Conservation (phyloP, 169 alveolate species). For the Ichthyophthirius multifiliis region DNA sequence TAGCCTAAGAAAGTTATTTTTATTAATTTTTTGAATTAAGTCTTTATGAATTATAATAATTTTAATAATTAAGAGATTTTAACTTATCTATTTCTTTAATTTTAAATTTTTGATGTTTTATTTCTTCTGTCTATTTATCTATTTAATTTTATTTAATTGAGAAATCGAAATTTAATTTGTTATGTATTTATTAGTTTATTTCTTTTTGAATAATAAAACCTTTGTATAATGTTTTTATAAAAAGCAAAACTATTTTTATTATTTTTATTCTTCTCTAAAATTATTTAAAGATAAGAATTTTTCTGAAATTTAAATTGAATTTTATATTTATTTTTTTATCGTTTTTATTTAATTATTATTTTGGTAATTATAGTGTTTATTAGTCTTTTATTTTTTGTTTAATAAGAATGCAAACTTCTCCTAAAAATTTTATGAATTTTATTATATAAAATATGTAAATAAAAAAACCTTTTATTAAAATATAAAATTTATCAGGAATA, state of each 20-base stretch:
- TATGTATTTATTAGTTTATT: too few species aligned
- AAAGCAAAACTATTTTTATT: not conserved
- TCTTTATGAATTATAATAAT: too few species aligned
- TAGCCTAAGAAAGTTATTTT: too few species aligned
- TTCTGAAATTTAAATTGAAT: not conserved
- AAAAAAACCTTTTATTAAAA: not conserved
- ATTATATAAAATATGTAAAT: not conserved
- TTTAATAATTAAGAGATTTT: too few species aligned
- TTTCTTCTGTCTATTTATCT: too few species aligned
- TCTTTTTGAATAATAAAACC: too few species aligned
- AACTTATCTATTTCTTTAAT: too few species aligned
- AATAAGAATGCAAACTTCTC: not conserved
- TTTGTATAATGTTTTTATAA: not conserved
- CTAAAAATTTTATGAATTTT: not conserved
- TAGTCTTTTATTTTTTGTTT: not conserved
- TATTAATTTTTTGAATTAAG: too few species aligned
- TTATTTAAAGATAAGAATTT: not conserved
- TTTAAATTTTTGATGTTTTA: too few species aligned
- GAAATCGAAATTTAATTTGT: too few species aligned
- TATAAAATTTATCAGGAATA: not conserved
- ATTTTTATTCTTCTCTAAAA: not conserved
- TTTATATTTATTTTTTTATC: not conserved
- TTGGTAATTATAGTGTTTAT: not conserved
- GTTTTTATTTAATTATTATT: not conserved
- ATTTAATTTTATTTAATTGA: too few species aligned